Base-by-base conservation (phyloP, 805 yeast genomes). In the Candida hispaniensis region DNA sequence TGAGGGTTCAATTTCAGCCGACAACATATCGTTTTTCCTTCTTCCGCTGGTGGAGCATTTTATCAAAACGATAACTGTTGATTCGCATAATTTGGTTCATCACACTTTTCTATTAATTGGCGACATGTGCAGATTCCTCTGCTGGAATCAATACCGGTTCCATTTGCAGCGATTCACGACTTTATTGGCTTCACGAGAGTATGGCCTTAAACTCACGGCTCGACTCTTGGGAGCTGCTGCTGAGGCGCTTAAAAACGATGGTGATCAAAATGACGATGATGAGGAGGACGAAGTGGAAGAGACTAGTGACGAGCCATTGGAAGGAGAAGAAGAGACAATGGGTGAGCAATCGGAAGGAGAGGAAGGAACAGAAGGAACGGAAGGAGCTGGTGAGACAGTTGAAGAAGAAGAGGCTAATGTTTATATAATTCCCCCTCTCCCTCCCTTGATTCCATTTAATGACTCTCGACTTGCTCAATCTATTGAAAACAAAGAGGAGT, bases 11-110 rank as follows among this genome's bases (percentile, higher is more conserved):
- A 54, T 86, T 5, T 55, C 69, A 0, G 70, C 70, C 15, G 58
- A 61, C 21, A 75, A 73, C 45, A 71, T 88, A 36, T 67, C 93
- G 0, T 91, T 81, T 49, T 85, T 78, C 51, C 49, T 91, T 26
- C 58, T 91, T 39, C 97, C 98, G 4, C 69, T 86, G 44, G 65
- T 86, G 41, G 97, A 91, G 59, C 75, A 72, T 42, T 83, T 75
- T 56, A 83, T 79, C 2, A 91, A 78, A 43, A 44, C 43, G 3
- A 44, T 52, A 2, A 54, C 49, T 19, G 51, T 45, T n/a, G 63
- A 56, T 11, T 46, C 52, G 9, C 57, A 58, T 22, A 52, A 51
- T 24, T 40, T 61, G 19, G 58, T 62, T 1, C 60, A 53, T 13
- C 64, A 56, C 26, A 65, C 94, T 0, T 60, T 79, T 16, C 58